These are phyloP conservation scores for Dacryopinax primogenitus DNA, from an alignment of 768 basidiomycete genomes.

Conservation along the genomic window DNA sequence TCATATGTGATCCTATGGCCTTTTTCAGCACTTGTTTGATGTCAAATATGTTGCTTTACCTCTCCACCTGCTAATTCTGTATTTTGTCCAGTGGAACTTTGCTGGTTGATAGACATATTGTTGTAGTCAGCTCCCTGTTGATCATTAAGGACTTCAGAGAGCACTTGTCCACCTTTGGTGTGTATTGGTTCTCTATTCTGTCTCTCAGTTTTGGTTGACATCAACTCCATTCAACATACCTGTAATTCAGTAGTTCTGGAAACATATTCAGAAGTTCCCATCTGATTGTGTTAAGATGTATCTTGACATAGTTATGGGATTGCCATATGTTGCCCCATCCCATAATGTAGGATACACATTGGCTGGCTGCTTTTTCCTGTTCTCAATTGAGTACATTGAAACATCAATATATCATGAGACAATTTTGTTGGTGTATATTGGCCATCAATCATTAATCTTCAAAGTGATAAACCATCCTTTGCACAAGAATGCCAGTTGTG, in stretches of 20 bases:
- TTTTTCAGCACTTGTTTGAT: not conserved
- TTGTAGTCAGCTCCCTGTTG: no score
- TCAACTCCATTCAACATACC: not conserved
- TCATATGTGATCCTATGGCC: not conserved
- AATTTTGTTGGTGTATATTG: slow-evolving; percentile 22
- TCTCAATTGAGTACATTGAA: slow-evolving; percentile 27
- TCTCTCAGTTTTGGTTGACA: not conserved
- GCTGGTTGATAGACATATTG: not conserved
- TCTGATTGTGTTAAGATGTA: slow-evolving; percentile 29
- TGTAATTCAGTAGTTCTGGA: slow-evolving; percentile 18
- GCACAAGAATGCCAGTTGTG: slow-evolving; percentile 28
- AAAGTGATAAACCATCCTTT: slow-evolving; percentile 24
- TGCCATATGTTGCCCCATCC: slow-evolving; percentile 31
- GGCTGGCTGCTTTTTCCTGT: slow-evolving; percentile 30
- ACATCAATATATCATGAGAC: slow-evolving; percentile 25
- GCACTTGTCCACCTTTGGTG: not conserved
- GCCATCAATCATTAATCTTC: slow-evolving; percentile 15
- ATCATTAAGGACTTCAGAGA: not conserved
- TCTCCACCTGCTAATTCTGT: not conserved
- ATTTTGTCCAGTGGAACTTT: not conserved
- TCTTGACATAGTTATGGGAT: slow-evolving; percentile 29
- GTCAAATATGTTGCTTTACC: no score
- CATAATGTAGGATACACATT: slow-evolving; percentile 35
- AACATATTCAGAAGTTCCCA: slow-evolving; percentile 17
- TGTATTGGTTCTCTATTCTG: not conserved